These are phyloP conservation scores for Luzula sylvatica DNA, from an alignment of 176 grass and related monocot genomes.

Conservation along the genomic window DNA sequence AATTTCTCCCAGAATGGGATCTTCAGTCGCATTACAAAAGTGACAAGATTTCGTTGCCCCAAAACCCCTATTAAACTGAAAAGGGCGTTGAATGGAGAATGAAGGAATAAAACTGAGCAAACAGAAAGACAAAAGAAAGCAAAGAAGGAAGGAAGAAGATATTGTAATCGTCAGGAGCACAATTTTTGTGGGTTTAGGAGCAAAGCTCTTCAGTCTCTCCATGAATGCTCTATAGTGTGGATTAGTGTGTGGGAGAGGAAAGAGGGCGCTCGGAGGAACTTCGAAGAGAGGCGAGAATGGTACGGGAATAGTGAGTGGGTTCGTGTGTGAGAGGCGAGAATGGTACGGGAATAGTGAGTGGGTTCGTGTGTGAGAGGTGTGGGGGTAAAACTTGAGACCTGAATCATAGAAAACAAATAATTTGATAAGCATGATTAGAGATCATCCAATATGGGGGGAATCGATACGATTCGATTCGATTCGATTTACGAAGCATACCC, in stretches of 20 bases:
- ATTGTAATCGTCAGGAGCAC: constrained; percentile 37
- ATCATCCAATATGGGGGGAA: too few species aligned
- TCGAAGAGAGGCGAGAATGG: too few species aligned
- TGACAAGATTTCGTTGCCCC: too few species aligned
- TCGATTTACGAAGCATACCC: too few species aligned
- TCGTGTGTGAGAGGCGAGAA: too few species aligned
- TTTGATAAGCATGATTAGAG: too few species aligned
- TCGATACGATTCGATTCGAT: too few species aligned
- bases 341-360: too few species aligned
- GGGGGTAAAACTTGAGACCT: too few species aligned
- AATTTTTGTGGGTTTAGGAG: constrained; percentile 36
- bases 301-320: too few species aligned
- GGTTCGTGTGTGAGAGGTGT: too few species aligned
- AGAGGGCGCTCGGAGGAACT: background rate
- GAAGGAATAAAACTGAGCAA: constrained; percentile 34
- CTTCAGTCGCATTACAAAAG: constrained; percentile 13
- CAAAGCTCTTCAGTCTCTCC: constrained; percentile 42
- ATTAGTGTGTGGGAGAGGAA: background rate
- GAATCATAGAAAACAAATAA: too few species aligned
- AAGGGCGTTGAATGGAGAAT: constrained; percentile 7
- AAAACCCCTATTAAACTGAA: background rate
- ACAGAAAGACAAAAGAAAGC: constrained; percentile 50
- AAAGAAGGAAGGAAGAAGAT: constrained; percentile 61
- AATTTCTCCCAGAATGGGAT: constrained; percentile 8
- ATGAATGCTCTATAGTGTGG: constrained; percentile 14